A percentile compares a stretch with the other conserved stretches of the same genome.
phyloP scores from a whole-genome alignment of 2,329 filamentous ascomycete species.

The Raffaelea deltoideospora region DNA sequence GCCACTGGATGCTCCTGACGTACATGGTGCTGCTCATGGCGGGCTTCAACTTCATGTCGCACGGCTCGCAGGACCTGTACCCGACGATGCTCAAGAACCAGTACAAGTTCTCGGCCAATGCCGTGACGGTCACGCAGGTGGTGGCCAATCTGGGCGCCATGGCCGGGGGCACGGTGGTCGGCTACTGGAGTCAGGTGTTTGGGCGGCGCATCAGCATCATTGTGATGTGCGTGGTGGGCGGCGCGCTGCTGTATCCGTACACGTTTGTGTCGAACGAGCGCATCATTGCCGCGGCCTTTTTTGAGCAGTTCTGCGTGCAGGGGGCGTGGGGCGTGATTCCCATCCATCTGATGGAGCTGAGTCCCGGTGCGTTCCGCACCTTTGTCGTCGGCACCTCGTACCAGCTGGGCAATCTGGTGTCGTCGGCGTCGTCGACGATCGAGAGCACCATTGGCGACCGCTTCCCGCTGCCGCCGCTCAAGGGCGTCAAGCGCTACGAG shows the following conservation, averaged over 20 bases:
- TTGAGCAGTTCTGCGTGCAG: conserved; percentile 58
- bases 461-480: conserved; percentile 51
- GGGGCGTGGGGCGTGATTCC: conserved; percentile 66
- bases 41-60: conserved; percentile 63
- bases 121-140: conserved; percentile 36
- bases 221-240: conserved; percentile 42
- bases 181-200: conserved; percentile 60
- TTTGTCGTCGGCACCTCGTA: conserved; percentile 62
- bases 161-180: conserved; percentile 57
- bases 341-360: conserved; percentile 65
- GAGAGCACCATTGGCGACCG: conserved; percentile 59
- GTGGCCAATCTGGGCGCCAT: conserved; percentile 68
- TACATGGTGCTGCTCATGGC: conserved; percentile 81
- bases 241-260: conserved; percentile 51
- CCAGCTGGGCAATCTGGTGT: conserved; percentile 64
- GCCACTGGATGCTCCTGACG: conserved; percentile 64
- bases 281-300: conserved; percentile 50
- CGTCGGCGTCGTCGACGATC: conserved; percentile 56
- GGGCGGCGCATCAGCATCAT: conserved; percentile 59
- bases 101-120: conserved; percentile 10
- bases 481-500: conserved; percentile 37
- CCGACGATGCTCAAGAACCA: conserved; percentile 49
- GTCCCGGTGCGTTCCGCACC: conserved; percentile 56
- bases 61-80: conserved; percentile 69
- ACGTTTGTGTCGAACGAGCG: conserved; percentile 47